phyloP scores from a whole-genome alignment of 2,329 filamentous ascomycete genomes.

The Beauveria scarabaeidicola region DNA sequence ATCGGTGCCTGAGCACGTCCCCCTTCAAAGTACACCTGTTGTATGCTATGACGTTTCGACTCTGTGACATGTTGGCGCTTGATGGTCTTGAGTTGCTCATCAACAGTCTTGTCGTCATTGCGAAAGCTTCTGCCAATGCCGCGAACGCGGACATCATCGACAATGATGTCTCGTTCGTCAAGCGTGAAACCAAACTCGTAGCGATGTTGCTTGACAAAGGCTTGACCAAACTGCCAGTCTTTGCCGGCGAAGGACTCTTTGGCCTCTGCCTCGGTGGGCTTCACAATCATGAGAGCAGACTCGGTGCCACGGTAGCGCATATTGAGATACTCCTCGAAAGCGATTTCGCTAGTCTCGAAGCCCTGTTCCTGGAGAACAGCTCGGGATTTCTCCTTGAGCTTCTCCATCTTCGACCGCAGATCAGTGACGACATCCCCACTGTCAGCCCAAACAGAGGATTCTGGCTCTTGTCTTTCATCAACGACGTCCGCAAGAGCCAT shows the following conservation, averaged over 20 bases:
- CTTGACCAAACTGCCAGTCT: constrained; percentile 74
- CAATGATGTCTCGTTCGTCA: constrained; percentile 73
- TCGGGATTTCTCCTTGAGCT: constrained; percentile 68
- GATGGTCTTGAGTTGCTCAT: constrained; percentile 69
- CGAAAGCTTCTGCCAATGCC: constrained; percentile 85
- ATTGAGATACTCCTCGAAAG: constrained; percentile 88
- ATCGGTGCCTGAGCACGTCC: constrained; percentile 70
- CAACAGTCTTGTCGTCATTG: constrained; percentile 70
- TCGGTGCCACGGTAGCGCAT: constrained; percentile 89
- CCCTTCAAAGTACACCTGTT: constrained; percentile 76
- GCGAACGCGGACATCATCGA: constrained; percentile 81
- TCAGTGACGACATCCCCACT: constrained; percentile 49
- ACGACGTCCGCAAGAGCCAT: constrained; percentile 93
- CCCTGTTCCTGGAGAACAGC: constrained; percentile 65
- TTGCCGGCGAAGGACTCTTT: constrained; percentile 52
- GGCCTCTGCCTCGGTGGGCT: constrained; percentile 55
- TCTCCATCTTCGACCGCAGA: constrained; percentile 65
- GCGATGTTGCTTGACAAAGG: constrained; percentile 79
- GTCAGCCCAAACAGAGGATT: constrained; percentile 54
- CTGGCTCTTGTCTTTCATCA: constrained; percentile 77
- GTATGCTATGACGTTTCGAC: constrained; percentile 55
- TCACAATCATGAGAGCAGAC: constrained; percentile 82
- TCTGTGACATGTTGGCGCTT: constrained; percentile 47
- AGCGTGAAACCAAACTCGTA: constrained; percentile 92
- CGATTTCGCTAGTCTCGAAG: constrained; percentile 64